A percentile compares a stretch with the other conserved stretches of the same genome.
Conservation (phyloP, 2,329 filamentous ascomycete species). For the Trichothecium sympodiale region DNA sequence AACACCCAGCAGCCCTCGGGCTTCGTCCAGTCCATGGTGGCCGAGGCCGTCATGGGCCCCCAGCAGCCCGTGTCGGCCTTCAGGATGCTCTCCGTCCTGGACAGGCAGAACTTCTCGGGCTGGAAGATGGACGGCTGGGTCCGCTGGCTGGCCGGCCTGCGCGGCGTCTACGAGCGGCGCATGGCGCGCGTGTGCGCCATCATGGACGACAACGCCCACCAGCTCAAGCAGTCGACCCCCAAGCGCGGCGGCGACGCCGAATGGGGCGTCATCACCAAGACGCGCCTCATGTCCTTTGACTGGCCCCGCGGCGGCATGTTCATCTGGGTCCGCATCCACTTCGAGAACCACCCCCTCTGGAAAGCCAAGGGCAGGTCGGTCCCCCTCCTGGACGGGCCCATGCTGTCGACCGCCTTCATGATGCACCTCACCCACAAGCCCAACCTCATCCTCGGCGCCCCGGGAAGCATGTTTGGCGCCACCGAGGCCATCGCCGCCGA, state of each 20-base stretch:
- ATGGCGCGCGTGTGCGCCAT: slow-evolving; percentile 70
- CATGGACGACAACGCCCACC: slow-evolving; percentile 56
- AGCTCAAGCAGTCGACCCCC: slow-evolving; percentile 51
- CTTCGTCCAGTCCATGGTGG: slow-evolving; percentile 77
- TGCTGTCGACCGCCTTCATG: slow-evolving; percentile 57
- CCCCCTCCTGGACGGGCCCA: slow-evolving; percentile 37
- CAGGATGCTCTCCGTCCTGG: slow-evolving; percentile 31
- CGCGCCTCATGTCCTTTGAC: slow-evolving; percentile 60
- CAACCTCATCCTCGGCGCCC: slow-evolving; percentile 57
- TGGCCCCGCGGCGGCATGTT: slow-evolving; percentile 90
- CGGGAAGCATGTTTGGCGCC: slow-evolving; percentile 65
- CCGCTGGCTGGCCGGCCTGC: slow-evolving; percentile 77
- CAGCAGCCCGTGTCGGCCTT: slow-evolving; percentile 38
- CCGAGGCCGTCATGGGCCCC: slow-evolving; percentile 64
- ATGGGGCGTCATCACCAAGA: slow-evolving; percentile 68
- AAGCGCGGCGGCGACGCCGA: slow-evolving; percentile 36
- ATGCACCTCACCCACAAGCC: slow-evolving; percentile 59
- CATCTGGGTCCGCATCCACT: slow-evolving; percentile 66
- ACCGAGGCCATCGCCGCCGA: slow-evolving; percentile 44
- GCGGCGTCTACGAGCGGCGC: slow-evolving; percentile 72
- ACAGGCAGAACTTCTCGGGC: slow-evolving; percentile 37
- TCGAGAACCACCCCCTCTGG: slow-evolving; percentile 63
- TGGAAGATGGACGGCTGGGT: slow-evolving; percentile 85
- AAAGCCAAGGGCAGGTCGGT: slow-evolving; percentile 16
- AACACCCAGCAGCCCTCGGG: slow-evolving; percentile 78